These are phyloP conservation scores for Xylaria grammica DNA, from an alignment of 495 filamentous ascomycete species.

Conservation along the genomic window DNA sequence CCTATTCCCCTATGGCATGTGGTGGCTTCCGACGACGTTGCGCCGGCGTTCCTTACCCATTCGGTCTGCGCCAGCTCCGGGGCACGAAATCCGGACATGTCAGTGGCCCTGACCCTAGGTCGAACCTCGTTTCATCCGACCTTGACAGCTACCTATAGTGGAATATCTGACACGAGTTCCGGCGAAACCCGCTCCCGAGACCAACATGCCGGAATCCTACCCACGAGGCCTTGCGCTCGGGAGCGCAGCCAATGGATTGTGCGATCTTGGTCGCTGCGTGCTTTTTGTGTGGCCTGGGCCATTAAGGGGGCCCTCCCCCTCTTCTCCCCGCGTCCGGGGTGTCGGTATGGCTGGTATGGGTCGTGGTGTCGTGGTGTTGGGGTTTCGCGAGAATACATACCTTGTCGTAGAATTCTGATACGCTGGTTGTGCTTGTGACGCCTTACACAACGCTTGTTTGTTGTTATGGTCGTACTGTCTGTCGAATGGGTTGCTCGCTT, in stretches of 20 bases:
- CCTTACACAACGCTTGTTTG: not conserved
- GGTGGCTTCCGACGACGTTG: not conserved
- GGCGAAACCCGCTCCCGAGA: constrained; percentile 16
- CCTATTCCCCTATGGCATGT: not conserved
- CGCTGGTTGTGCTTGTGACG: not conserved
- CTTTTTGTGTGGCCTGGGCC: too few relatives aligned
- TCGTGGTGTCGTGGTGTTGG: not conserved
- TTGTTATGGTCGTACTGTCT: not conserved
- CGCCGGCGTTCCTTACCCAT: not conserved
- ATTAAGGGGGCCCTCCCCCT: too few relatives aligned
- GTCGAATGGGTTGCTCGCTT: too few relatives aligned
- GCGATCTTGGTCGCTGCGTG: too few relatives aligned
- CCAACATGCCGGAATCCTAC: not conserved
- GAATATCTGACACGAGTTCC: constrained; percentile 1
- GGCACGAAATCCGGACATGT: constrained; percentile 6
- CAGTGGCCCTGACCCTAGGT: too few relatives aligned
- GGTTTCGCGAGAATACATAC: not conserved
- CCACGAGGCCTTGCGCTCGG: constrained; percentile 3
- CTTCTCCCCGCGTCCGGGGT: too few relatives aligned
- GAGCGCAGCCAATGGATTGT: not conserved
- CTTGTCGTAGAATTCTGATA: not conserved
- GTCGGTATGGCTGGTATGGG: not conserved
- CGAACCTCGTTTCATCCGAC: constrained; percentile 5
- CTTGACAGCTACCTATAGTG: too few relatives aligned
- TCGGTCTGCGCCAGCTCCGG: not conserved